These are phyloP conservation scores for Setaria viridis DNA, from an alignment of 202 grass and related monocot genomes.

Conservation along the genomic window DNA sequence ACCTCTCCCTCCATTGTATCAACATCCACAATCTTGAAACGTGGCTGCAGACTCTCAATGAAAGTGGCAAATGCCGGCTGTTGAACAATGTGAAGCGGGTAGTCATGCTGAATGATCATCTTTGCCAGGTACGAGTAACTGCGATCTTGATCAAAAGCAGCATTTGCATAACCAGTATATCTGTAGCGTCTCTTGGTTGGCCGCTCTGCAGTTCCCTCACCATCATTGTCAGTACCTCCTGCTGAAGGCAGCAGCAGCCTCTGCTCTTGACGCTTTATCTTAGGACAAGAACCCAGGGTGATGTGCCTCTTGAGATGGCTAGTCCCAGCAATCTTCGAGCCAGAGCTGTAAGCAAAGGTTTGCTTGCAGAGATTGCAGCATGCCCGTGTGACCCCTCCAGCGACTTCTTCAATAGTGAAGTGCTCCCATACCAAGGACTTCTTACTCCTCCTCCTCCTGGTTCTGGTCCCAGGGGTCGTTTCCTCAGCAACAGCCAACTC, in stretches of 20 bases:
- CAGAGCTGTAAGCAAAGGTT: slow-evolving; percentile 96
- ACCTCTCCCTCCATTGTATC: slow-evolving; percentile 80
- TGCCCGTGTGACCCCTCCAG: slow-evolving; percentile 51
- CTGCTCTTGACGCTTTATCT: slow-evolving; percentile 44
- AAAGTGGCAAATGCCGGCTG: slow-evolving; percentile 77
- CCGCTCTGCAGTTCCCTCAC: slow-evolving; percentile 51
- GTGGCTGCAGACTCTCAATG: slow-evolving; percentile 79
- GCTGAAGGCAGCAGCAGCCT: slow-evolving; percentile 37
- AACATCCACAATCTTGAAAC: slow-evolving; percentile 74
- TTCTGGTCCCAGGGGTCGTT: slow-evolving; percentile 42
- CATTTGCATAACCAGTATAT: slow-evolving; percentile 75
- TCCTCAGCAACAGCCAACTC: slow-evolving; percentile 31
- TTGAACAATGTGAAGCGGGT: slow-evolving; percentile 92
- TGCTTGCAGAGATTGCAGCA: slow-evolving; percentile 98
- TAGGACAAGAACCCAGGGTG: slow-evolving; percentile 84
- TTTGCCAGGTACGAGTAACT: slow-evolving; percentile 73
- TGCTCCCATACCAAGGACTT: slow-evolving; percentile 92
- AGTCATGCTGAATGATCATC: slow-evolving; percentile 96
- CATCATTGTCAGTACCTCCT: slow-evolving; percentile 64
- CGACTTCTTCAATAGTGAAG: slow-evolving; percentile 75
- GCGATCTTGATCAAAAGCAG: slow-evolving; percentile 88
- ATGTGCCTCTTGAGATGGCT: slow-evolving; percentile 99
- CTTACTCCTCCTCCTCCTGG: slow-evolving; percentile 75
- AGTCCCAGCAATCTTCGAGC: slow-evolving; percentile 90
- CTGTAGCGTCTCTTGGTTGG: slow-evolving; percentile 79